A percentile compares a stretch with the other conserved stretches of the same genome.
Evolutionary conservation across 2,329 filamentous ascomycete genomes (phyloP).

Genomic region (Epichloe typhina): DNA sequence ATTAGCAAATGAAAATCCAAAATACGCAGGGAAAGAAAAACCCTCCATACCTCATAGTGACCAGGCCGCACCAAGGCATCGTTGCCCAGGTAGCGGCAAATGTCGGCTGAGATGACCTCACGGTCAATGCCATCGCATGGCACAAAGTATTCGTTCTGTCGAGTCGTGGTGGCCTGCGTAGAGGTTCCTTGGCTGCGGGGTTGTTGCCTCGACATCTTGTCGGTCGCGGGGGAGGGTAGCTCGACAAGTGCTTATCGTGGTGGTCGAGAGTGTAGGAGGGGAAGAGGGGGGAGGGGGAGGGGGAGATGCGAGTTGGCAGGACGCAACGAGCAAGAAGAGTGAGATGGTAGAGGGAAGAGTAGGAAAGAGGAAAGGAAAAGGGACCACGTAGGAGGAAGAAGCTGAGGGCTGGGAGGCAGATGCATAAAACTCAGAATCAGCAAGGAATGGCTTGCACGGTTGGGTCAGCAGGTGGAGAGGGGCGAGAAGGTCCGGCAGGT

Average conservation of each 20-base stretch:
- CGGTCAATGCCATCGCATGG: constrained; percentile 69
- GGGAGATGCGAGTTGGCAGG: neutral
- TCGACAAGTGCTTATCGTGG: constrained; percentile 3
- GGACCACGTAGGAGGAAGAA: constrained; percentile 9
- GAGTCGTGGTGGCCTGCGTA: constrained; percentile 26
- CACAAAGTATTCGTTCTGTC: constrained; percentile 69
- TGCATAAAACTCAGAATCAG: neutral
- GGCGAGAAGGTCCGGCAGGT: neutral
- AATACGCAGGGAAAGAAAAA: neutral
- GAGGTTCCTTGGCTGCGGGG: constrained; percentile 23
- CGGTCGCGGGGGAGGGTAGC: constrained; percentile 5
- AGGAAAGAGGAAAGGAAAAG: neutral
- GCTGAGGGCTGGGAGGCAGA: constrained; percentile 13
- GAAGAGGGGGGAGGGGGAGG: constrained; percentile 10
- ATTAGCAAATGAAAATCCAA: neutral
- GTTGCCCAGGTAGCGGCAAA: constrained; percentile 72
- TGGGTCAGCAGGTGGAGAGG: neutral
- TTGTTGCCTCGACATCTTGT: constrained; percentile 24
- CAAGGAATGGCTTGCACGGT: neutral
- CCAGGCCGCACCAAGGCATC: constrained; percentile 68
- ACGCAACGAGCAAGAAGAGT: constrained; percentile 8
- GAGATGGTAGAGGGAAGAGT: constrained; percentile 9
- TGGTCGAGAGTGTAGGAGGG: constrained; percentile 1
- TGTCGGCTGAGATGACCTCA: constrained; percentile 73
- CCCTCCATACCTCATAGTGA: constrained; percentile 49